Evolutionary conservation across 2,329 filamentous ascomycete species (phyloP).

Genomic region (Monilinia aucupariae): DNA sequence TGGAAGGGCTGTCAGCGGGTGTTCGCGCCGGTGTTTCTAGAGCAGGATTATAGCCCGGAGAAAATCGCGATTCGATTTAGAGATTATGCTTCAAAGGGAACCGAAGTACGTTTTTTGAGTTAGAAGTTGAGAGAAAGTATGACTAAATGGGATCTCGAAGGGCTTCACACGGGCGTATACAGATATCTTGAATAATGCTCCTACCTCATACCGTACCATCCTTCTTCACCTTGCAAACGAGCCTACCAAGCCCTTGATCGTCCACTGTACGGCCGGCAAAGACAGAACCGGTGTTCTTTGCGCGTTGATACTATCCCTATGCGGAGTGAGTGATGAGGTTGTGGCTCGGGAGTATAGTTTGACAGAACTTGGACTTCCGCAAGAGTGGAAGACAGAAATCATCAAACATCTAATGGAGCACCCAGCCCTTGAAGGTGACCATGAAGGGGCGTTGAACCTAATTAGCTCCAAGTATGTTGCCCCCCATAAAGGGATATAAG

Average conservation of each 20-base stretch:
- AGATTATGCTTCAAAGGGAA: slow-evolving; percentile 52
- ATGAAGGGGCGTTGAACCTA: slow-evolving; percentile 41
- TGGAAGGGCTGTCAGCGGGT: slow-evolving; percentile 49
- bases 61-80: slow-evolving; percentile 55
- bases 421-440: slow-evolving; percentile 41
- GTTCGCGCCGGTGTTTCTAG: slow-evolving; percentile 60
- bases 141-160: slow-evolving; percentile 28
- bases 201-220: slow-evolving; percentile 52
- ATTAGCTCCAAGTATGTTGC: slow-evolving; percentile 36
- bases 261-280: slow-evolving; percentile 75
- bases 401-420: slow-evolving; percentile 46
- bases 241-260: slow-evolving; percentile 47
- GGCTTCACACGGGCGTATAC: slow-evolving; percentile 61
- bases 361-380: slow-evolving; percentile 55
- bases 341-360: slow-evolving; percentile 66
- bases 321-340: slow-evolving; percentile 52
- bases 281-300: slow-evolving; percentile 69
- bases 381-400: slow-evolving; percentile 46
- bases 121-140: slow-evolving; percentile 1
- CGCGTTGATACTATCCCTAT: slow-evolving; percentile 59
- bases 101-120: background rate
- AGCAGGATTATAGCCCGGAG: slow-evolving; percentile 57
- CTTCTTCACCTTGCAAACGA: slow-evolving; percentile 34
- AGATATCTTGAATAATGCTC: slow-evolving; percentile 52
- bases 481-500: background rate